A percentile compares a stretch with the other conserved stretches of the same genome.
Evolutionary conservation across 805 yeast species (phyloP).

Genomic region (Komagataella pseudopastoris): DNA sequence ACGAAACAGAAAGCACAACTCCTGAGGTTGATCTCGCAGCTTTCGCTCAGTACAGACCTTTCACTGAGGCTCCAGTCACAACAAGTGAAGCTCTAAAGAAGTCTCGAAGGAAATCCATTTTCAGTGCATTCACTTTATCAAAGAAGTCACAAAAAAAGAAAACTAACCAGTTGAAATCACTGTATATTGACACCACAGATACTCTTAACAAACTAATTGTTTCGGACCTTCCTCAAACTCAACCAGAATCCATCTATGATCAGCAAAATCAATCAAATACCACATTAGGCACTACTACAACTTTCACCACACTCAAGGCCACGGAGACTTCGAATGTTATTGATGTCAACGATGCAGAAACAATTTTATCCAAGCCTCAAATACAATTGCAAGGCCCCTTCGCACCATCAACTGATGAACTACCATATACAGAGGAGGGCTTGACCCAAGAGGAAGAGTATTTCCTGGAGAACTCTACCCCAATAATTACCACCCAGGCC

Average conservation of each 20-base stretch:
- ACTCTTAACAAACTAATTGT: not conserved
- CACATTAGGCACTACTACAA: slow-evolving; percentile 1
- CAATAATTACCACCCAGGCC: not conserved
- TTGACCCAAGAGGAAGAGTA: not conserved
- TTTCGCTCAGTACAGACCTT: not conserved
- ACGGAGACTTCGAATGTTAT: not conserved
- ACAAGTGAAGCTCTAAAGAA: not conserved
- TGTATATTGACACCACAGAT: not conserved
- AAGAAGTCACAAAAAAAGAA: slow-evolving; percentile 1
- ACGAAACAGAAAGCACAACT: not conserved
- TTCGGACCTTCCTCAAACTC: not conserved
- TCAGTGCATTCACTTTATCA: slow-evolving; percentile 10
- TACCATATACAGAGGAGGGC: not conserved
- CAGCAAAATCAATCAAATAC: slow-evolving; percentile 1
- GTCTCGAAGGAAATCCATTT: slow-evolving; percentile 13
- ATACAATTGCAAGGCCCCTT: not conserved
- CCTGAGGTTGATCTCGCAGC: not conserved
- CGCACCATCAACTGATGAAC: not conserved
- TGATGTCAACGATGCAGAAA: not conserved
- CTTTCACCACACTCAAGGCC: slow-evolving; percentile 1
- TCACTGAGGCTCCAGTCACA: not conserved
- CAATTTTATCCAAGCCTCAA: not conserved
- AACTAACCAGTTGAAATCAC: not conserved
- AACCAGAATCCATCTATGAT: not conserved
- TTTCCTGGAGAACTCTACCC: not conserved